phyloP scores from a whole-genome alignment of 2,329 filamentous ascomycete species.

The Hymenoscyphus linearis region DNA sequence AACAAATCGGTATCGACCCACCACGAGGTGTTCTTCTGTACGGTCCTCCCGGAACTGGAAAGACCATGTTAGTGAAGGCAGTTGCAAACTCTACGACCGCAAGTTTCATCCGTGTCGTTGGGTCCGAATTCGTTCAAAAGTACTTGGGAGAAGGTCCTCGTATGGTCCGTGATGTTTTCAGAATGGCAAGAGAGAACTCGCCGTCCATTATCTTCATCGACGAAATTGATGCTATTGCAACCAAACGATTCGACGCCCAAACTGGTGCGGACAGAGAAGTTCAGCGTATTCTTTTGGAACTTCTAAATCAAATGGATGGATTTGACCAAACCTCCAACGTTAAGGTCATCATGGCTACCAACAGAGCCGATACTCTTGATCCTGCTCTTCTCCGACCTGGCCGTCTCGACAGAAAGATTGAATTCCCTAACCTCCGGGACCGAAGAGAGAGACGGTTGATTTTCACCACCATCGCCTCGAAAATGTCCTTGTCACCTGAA shows the following conservation, averaged over 20 bases:
- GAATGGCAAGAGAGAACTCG: slow-evolving; percentile 97
- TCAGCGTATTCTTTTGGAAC: slow-evolving; percentile 93
- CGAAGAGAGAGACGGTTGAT: slow-evolving; percentile 92
- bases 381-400: slow-evolving; percentile 91
- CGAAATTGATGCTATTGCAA: slow-evolving; percentile 97
- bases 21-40: slow-evolving; percentile 94
- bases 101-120: slow-evolving; percentile 96
- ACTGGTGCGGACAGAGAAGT: slow-evolving; percentile 97
- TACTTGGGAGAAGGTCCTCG: slow-evolving; percentile 95
- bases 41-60: slow-evolving; percentile 90
- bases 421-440: slow-evolving; percentile 93
- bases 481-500: slow-evolving; percentile 96
- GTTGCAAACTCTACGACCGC: slow-evolving; percentile 98
- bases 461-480: slow-evolving; percentile 92
- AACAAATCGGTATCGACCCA: slow-evolving; percentile 98
- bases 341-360: slow-evolving; percentile 99
- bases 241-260: slow-evolving; percentile 98
- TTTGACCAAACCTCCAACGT: slow-evolving; percentile 99
- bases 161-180: slow-evolving; percentile 98
- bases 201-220: slow-evolving; percentile 99
- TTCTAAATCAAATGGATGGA: slow-evolving; percentile 99
- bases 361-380: slow-evolving; percentile 94
- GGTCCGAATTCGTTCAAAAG: slow-evolving; percentile 98
- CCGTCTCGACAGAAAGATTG: slow-evolving; percentile 95
- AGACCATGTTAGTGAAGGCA: slow-evolving; percentile 97